These are phyloP conservation scores for Edaphochlamys debaryana DNA, from an alignment of 139 green algal species.

Conservation along the genomic window DNA sequence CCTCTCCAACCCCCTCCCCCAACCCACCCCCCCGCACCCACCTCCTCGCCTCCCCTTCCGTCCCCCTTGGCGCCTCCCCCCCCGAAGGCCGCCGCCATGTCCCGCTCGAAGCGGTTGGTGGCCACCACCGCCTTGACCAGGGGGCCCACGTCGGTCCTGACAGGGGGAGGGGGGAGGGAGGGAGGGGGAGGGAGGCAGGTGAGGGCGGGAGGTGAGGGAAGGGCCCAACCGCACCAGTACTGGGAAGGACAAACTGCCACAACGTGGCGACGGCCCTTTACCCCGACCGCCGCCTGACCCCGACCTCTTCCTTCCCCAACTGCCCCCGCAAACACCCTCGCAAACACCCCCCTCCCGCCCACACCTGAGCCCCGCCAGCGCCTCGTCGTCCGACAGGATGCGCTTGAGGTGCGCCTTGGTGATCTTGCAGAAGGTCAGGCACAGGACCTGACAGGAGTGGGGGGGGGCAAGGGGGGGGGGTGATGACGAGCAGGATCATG, in stretches of 20 bases:
- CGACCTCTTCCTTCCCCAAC: too few species aligned
- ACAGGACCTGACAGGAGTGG: constrained; percentile 60
- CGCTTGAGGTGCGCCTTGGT: constrained; percentile 90
- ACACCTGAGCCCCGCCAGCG: not conserved
- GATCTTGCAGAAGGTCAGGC: constrained; percentile 96
- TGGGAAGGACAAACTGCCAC: too few species aligned
- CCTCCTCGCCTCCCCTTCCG: constrained; percentile 8
- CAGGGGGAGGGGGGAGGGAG: too few species aligned
- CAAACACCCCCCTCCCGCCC: too few species aligned
- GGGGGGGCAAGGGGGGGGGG: not conserved
- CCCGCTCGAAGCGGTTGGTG: constrained; percentile 96
- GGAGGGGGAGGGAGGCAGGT: too few species aligned
- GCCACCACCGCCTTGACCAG: constrained; percentile 75
- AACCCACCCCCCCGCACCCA: not conserved
- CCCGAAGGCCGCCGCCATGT: constrained; percentile 90
- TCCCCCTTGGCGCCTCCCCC: constrained; percentile 20
- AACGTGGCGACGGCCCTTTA: too few species aligned
- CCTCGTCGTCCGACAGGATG: constrained; percentile 75
- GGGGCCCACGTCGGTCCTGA: constrained; percentile 9
- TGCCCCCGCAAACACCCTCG: too few species aligned
- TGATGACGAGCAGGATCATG: not conserved
- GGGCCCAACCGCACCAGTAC: too few species aligned
- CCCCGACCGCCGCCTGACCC: too few species aligned
- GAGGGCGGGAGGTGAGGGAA: too few species aligned
- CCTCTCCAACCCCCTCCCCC: not conserved